A percentile compares a stretch with the other conserved stretches of the same genome.
These are phyloP conservation scores for Aspergillus fumigatiaffinis DNA, from an alignment of 2,329 filamentous ascomycete genomes.

Conservation along the genomic window DNA sequence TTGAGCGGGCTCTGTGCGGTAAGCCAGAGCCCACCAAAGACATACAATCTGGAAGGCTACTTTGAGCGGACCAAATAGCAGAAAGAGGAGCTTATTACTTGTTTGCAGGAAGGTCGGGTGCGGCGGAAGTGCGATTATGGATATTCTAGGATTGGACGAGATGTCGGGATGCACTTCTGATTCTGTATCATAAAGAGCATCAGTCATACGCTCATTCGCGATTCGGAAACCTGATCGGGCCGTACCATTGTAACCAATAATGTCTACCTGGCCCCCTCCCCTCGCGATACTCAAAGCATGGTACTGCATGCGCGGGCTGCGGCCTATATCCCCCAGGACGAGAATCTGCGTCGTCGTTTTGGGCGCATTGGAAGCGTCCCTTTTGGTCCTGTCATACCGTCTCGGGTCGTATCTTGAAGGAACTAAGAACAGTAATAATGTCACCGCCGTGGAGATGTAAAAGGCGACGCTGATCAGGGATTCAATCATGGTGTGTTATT, in stretches of 20 bases:
- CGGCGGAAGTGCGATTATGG: constrained; percentile 64
- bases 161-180: constrained; percentile 79
- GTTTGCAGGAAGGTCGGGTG: constrained; percentile 65
- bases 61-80: constrained; percentile 75
- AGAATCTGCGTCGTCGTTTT: constrained; percentile 69
- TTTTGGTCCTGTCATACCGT: constrained; percentile 18
- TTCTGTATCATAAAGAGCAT: constrained; percentile 47
- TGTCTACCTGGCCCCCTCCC: constrained; percentile 72
- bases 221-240: background rate
- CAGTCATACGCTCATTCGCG: constrained; percentile 7
- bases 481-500: constrained; percentile 28
- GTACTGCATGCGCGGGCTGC: constrained; percentile 97
- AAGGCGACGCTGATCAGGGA: constrained; percentile 33
- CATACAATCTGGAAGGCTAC: constrained; percentile 75
- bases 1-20: constrained; percentile 66
- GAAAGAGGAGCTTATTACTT: constrained; percentile 69
- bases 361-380: constrained; percentile 18
- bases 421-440: constrained; percentile 49
- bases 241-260: constrained; percentile 82
- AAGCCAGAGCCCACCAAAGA: constrained; percentile 69
- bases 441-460: constrained; percentile 47
- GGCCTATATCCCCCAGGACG: constrained; percentile 90
- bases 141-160: constrained; percentile 62
- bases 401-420: constrained; percentile 50
- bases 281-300: constrained; percentile 89